phyloP scores from a whole-genome alignment of 345 rosid genomes.

The Moricandia arvensis region DNA sequence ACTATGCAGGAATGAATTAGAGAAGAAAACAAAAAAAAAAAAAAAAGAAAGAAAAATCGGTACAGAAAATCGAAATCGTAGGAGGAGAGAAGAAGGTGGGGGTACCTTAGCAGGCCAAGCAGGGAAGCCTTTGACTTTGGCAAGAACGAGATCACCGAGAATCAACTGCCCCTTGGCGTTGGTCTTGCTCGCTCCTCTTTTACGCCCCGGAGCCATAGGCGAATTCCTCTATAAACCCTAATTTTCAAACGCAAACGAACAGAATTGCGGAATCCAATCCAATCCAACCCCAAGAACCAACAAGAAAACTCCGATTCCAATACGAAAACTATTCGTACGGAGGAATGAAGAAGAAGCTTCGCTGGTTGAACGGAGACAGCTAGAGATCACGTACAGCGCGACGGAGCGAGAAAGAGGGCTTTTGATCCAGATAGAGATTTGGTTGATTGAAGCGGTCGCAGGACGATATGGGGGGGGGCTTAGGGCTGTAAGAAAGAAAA shows the following conservation, averaged over 20 bases:
- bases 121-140: constrained; percentile 99
- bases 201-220: constrained; percentile 87
- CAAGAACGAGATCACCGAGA: constrained; percentile 97
- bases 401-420: not conserved
- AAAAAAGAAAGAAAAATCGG: no score
- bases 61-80: not conserved
- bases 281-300: not conserved
- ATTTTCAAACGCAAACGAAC: constrained; percentile 3
- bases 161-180: constrained; percentile 68
- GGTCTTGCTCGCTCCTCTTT: constrained; percentile 73
- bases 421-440: constrained; percentile 1
- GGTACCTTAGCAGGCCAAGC: constrained; percentile 98
- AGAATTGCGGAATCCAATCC: constrained; percentile 9
- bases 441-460: constrained; percentile 26
- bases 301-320: not conserved
- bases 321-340: constrained; percentile 4
- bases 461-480: not conserved
- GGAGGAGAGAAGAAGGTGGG: not conserved
- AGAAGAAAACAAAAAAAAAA: not conserved
- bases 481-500: constrained; percentile 23
- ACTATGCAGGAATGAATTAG: not conserved
- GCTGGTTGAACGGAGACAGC: constrained; percentile 5
- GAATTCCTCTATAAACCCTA: constrained; percentile 39
- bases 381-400: constrained; percentile 2
- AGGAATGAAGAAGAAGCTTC: not conserved